phyloP scores from a whole-genome alignment of 352 stramenopile genomes.

The Pythium folliculosum region DNA sequence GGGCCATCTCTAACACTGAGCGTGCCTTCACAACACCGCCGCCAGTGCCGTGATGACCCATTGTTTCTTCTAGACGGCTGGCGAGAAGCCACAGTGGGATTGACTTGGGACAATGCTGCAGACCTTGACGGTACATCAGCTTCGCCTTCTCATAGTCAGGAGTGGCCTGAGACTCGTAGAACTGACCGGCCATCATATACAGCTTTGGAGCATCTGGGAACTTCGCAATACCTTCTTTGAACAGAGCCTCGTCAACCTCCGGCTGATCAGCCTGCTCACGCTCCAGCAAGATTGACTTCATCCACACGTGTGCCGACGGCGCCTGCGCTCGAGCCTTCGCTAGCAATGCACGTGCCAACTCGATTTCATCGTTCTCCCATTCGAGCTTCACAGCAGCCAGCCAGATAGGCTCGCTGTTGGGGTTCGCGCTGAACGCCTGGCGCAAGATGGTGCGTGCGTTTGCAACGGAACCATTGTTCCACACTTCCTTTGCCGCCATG shows the following conservation, averaged over 20 bases:
- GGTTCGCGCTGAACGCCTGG: slow-evolving; percentile 96
- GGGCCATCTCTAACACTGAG: slow-evolving; percentile 95
- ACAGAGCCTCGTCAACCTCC: slow-evolving; percentile 77
- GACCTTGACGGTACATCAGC: slow-evolving; percentile 91
- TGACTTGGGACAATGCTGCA: slow-evolving; percentile 92
- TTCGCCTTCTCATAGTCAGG: slow-evolving; percentile 77
- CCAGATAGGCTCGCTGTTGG: slow-evolving; percentile 94
- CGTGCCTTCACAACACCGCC: slow-evolving; percentile 94
- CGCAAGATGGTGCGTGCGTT: slow-evolving; percentile 94
- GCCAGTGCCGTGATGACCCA: slow-evolving; percentile 29
- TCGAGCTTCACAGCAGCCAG: slow-evolving; percentile 98
- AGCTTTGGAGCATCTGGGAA: slow-evolving; percentile 95
- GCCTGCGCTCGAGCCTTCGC: slow-evolving; percentile 80
- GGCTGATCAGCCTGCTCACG: slow-evolving; percentile 74
- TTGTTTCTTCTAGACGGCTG: slow-evolving; percentile 92
- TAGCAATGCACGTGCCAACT: slow-evolving; percentile 86
- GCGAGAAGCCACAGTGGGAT: slow-evolving; percentile 94
- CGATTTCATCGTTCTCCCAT: slow-evolving; percentile 98
- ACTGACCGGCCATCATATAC: slow-evolving; percentile 98
- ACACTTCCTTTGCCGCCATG: slow-evolving; percentile 98
- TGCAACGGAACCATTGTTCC: slow-evolving; percentile 92
- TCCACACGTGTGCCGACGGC: slow-evolving; percentile 93
- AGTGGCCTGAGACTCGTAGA: slow-evolving; percentile 66
- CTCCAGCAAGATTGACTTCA: slow-evolving; percentile 98
- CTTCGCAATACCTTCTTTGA: slow-evolving; percentile 89